A percentile compares a stretch with the other conserved stretches of the same genome.
Evolutionary conservation across 768 basidiomycete species (phyloP).

Genomic region (Serendipita sp.): DNA sequence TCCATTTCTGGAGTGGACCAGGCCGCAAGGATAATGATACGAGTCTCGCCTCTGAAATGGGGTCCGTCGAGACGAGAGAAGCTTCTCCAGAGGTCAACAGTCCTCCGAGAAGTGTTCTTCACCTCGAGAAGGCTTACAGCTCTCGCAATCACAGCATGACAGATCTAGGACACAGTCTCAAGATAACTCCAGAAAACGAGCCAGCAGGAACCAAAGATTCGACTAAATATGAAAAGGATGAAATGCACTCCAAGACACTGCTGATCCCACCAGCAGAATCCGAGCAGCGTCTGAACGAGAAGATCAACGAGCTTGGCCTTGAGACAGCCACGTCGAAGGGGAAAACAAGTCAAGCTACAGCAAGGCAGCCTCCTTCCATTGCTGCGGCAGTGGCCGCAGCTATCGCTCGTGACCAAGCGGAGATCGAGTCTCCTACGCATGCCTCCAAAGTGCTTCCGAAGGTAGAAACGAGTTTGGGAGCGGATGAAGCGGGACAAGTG

Average conservation of each 20-base stretch:
- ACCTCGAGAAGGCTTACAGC: neutral
- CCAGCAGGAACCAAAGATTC: neutral
- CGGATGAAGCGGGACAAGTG: neutral
- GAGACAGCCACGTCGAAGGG: neutral
- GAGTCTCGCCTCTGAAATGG: neutral
- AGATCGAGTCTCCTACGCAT: neutral
- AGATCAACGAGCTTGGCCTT: neutral
- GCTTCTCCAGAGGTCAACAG: neutral
- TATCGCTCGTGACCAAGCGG: neutral
- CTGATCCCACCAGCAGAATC: neutral
- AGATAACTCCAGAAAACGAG: neutral
- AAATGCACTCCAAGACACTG: neutral
- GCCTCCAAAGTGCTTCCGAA: neutral
- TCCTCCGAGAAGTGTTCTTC: neutral
- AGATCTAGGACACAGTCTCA: neutral
- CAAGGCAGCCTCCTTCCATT: neutral
- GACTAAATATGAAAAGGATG: neutral
- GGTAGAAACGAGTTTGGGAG: neutral
- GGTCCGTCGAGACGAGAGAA: neutral
- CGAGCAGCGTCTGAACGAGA: neutral
- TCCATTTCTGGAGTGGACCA: slow-evolving; percentile 4
- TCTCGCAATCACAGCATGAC: neutral
- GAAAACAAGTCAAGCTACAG: neutral
- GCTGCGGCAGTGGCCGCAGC: neutral
- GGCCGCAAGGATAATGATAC: neutral